Conservation (phyloP, 2,329 filamentous ascomycete species). For the Fusarium sp. region DNA sequence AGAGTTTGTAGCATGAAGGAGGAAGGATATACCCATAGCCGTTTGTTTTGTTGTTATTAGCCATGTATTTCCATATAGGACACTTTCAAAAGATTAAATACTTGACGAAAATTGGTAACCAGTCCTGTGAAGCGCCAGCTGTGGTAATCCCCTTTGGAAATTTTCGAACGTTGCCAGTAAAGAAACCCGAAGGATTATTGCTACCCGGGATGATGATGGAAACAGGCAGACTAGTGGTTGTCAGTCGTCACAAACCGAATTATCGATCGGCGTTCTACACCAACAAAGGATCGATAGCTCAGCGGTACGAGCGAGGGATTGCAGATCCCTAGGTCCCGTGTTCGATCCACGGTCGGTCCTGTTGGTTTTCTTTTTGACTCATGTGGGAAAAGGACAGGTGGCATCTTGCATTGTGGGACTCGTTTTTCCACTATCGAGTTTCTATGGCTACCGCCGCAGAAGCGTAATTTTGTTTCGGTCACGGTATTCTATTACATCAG, state of each 20-base stretch:
- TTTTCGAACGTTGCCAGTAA: too few species aligned
- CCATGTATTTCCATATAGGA: not conserved
- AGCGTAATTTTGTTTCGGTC: too few species aligned
- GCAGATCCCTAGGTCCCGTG: constrained; percentile 42
- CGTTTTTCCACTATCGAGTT: too few species aligned
- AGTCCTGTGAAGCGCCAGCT: not conserved
- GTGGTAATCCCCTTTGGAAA: too few species aligned
- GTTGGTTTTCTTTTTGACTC: not conserved
- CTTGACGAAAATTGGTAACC: not conserved
- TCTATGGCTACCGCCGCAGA: too few species aligned
- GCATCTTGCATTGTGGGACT: too few species aligned
- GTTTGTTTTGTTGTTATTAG: not conserved
- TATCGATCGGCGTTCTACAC: too few species aligned
- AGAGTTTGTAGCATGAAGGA: not conserved
- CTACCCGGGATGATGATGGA: too few species aligned
- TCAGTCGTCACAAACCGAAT: not conserved
- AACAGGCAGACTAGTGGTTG: not conserved
- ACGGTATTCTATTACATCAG: too few species aligned
- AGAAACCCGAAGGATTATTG: too few species aligned
- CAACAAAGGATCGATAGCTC: constrained; percentile 36
- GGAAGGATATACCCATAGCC: not conserved
- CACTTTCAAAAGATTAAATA: not conserved
- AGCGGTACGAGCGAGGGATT: constrained; percentile 41
- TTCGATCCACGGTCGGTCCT: constrained; percentile 41
- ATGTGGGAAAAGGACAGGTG: too few species aligned